Base-by-base conservation (phyloP, 768 basidiomycete species). In the Boletus reticuloceps region DNA sequence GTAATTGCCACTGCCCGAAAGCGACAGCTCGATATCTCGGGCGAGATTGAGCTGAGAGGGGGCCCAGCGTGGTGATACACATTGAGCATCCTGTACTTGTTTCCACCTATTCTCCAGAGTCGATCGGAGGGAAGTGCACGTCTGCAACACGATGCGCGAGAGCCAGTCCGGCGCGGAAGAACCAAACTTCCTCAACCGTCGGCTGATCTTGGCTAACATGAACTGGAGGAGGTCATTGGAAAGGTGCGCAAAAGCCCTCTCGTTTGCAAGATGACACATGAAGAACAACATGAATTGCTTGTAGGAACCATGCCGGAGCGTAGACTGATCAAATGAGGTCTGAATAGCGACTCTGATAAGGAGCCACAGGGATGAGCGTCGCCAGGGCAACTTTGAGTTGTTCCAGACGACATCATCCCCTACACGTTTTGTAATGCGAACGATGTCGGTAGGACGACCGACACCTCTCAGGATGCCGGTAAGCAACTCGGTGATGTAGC, bases 291-390 rank as follows among this genome's bases (percentile, higher is more conserved):
- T 69, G 58, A 75, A 75, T 5, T 29, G 46, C 40, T 75, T 75
- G 63, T 75, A 75, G 6, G 60, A 40, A 8, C 22, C 39, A 5
- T 27, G 44, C 7, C 59, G 63, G 9, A 51, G 17, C 32, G 22
- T 42, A 42, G 61, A 60, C 37, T 55, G 61, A 25, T 49, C 57
- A 27, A 74, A 61, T 0, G 74, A 69, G 0, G 71, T 77, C 59
- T 81, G 79, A 25, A 80, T 57, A 1, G 72, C 70, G 5, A 83
- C 77, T 9, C 81, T 76, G 34, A 80, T 63, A 13, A 79, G 61
- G 5, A 82, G 74, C 81, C 81, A 83, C 12, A 80, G 66, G 1
- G 79, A 66, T 7, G 79, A 79, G 22, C 82, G 71, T 27, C 82
- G 67, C 81, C 81, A 83, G 69, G 82, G 51, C 11, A 71, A 65